These are phyloP conservation scores for Kokia cookei DNA, from an alignment of 441 rosid genomes.

Conservation along the genomic window DNA sequence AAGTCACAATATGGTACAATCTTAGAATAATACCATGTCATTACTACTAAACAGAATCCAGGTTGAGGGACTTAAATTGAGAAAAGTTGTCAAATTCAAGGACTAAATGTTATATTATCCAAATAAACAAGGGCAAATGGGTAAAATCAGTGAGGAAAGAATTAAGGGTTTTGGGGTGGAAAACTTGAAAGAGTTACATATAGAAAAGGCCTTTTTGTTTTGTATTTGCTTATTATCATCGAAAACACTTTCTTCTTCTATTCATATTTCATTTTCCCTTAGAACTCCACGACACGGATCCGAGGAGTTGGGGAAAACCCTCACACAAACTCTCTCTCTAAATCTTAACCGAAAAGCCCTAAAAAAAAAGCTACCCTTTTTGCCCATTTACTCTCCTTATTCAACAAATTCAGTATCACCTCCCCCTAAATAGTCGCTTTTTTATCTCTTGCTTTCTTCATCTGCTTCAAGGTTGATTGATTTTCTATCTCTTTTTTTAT, in stretches of 20 bases:
- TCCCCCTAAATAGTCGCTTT: neutral
- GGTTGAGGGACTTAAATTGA: no score
- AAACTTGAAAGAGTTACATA: no score
- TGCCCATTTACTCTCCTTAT: neutral
- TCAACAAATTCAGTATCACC: neutral
- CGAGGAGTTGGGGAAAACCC: conserved; percentile 69
- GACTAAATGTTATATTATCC: no score
- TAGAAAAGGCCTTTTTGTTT: no score
- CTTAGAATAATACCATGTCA: no score
- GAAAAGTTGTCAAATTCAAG: no score
- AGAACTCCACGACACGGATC: conserved; percentile 80
- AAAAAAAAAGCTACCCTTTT: neutral
- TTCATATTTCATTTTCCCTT: neutral
- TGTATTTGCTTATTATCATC: neutral
- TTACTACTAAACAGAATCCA: no score
- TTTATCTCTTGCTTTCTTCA: neutral
- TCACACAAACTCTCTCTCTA: neutral
- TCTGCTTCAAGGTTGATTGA: neutral
- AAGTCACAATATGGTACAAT: no score
- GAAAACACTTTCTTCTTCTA: neutral
- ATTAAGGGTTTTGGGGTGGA: neutral
- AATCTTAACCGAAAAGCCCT: neutral
- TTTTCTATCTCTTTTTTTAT: neutral
- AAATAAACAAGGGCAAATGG: neutral
- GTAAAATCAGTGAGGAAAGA: neutral